Conservation (phyloP, 1,284 basidiomycete genomes). For the Mixia osmundae region DNA sequence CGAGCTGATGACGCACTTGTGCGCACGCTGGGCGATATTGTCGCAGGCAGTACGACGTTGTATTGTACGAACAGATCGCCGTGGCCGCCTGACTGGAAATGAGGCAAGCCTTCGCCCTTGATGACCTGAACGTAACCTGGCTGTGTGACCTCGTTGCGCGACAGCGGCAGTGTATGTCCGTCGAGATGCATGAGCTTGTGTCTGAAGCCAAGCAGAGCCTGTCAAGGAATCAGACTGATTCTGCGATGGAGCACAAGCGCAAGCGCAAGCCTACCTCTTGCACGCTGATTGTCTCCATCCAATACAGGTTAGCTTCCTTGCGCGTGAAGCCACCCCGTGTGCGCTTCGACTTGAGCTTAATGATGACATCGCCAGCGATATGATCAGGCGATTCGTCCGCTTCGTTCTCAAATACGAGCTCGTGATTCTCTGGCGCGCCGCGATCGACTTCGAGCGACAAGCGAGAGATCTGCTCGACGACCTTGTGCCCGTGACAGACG, state of each 20-base stretch:
- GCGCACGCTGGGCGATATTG: too few relatives aligned
- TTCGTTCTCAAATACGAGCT: slow-evolving; percentile 75
- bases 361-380: slow-evolving; percentile 71
- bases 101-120: slow-evolving; percentile 43
- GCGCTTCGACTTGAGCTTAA: slow-evolving; percentile 50
- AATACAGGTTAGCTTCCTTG: slow-evolving; percentile 69
- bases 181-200: slow-evolving; percentile 73
- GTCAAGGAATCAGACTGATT: slow-evolving; percentile 11
- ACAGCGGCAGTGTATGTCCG: slow-evolving; percentile 49
- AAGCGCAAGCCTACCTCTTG: slow-evolving; percentile 44
- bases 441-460: slow-evolving; percentile 58
- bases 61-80: slow-evolving; percentile 82
- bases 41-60: slow-evolving; percentile 69
- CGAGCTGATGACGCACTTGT: too few relatives aligned
- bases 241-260: neutral
- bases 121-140: slow-evolving; percentile 71
- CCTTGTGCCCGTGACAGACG: slow-evolving; percentile 56
- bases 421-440: slow-evolving; percentile 73
- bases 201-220: slow-evolving; percentile 61
- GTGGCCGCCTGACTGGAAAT: slow-evolving; percentile 23
- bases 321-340: slow-evolving; percentile 52
- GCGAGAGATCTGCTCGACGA: slow-evolving; percentile 34
- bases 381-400: slow-evolving; percentile 80
- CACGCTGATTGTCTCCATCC: slow-evolving; percentile 64
- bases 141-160: slow-evolving; percentile 56